A percentile compares a stretch with the other conserved stretches of the same genome.
Conservation (phyloP, 2,329 filamentous ascomycete species). For the Penicillium aurantiogriseum region DNA sequence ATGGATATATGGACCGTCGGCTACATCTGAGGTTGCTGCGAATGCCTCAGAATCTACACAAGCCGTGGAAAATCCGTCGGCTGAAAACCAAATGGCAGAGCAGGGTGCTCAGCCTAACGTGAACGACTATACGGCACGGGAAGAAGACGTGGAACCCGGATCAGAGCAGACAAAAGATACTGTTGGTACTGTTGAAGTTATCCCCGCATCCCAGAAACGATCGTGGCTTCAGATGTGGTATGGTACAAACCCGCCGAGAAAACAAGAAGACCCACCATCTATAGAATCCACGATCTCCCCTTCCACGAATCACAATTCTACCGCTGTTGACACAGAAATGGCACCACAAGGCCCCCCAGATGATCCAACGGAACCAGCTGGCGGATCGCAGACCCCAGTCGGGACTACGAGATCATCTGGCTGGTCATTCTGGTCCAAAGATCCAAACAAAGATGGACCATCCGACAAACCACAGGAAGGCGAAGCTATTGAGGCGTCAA, state of each 20-base stretch:
- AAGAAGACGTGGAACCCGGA: slow-evolving; percentile 14
- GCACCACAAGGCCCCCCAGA: slow-evolving; percentile 19
- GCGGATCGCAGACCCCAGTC: slow-evolving; percentile 22
- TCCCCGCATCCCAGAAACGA: slow-evolving; percentile 34
- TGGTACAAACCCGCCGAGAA: slow-evolving; percentile 27
- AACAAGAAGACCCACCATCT: slow-evolving; percentile 25
- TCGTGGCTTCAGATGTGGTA: slow-evolving; percentile 49
- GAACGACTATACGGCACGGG: slow-evolving; percentile 10
- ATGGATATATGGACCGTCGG: slow-evolving; percentile 36
- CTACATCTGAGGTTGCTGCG: slow-evolving; percentile 10
- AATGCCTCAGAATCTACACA: slow-evolving; percentile 16
- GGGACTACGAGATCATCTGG: slow-evolving; percentile 33
- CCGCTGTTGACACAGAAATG: slow-evolving; percentile 15
- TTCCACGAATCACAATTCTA: slow-evolving; percentile 11
- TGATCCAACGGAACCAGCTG: slow-evolving; percentile 23
- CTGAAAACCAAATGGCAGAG: slow-evolving; percentile 13
- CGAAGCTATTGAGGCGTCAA: slow-evolving; percentile 26
- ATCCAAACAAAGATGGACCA: slow-evolving; percentile 29
- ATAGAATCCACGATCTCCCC: slow-evolving; percentile 12
- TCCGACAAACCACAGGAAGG: slow-evolving; percentile 26
- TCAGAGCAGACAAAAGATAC: slow-evolving; percentile 1
- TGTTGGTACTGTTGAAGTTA: slow-evolving; percentile 6
- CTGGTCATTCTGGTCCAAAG: slow-evolving; percentile 46
- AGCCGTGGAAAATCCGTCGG: slow-evolving; percentile 9
- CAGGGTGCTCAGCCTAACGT: slow-evolving; percentile 8